phyloP scores from a whole-genome alignment of 140 eudicot species.

The Ambrosia hybrid region DNA sequence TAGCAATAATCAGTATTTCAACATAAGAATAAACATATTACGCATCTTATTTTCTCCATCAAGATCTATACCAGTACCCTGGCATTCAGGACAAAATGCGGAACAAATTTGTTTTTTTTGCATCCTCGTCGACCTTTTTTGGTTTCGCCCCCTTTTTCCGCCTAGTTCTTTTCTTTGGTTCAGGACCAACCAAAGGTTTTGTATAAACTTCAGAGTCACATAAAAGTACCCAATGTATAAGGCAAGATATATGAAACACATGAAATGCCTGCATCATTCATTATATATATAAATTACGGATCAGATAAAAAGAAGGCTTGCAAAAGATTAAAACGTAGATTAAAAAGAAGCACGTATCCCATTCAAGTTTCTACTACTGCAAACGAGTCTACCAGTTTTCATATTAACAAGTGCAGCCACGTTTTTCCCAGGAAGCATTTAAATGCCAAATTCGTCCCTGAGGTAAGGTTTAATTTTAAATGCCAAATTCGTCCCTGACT shows the following conservation, averaged over 20 bases:
- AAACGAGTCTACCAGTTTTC: slow-evolving; percentile 84
- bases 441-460: too few species aligned
- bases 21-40: too few species aligned
- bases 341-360: slow-evolving; percentile 53
- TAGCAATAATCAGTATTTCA: too few species aligned
- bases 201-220: slow-evolving; percentile 69
- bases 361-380: slow-evolving; percentile 84
- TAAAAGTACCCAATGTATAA: slow-evolving; percentile 86
- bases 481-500: too few species aligned
- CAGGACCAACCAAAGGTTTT: slow-evolving; percentile 42
- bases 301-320: not conserved
- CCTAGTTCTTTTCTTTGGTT: slow-evolving; percentile 49
- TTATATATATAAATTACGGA: not conserved
- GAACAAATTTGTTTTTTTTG: slow-evolving; percentile 46
- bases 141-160: slow-evolving; percentile 49
- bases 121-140: slow-evolving; percentile 34
- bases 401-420: slow-evolving; percentile 75
- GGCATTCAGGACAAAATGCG: slow-evolving; percentile 91
- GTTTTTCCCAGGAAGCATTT: slow-evolving; percentile 90
- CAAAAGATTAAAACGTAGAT: not conserved
- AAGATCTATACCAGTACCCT: slow-evolving; percentile 75
- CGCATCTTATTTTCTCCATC: slow-evolving; percentile 27
- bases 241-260: slow-evolving; percentile 84
- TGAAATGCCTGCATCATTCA: slow-evolving; percentile 82
- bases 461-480: too few species aligned